Base-by-base conservation (phyloP, 2,329 filamentous ascomycete species). In the Fusarium oligoseptatum region DNA sequence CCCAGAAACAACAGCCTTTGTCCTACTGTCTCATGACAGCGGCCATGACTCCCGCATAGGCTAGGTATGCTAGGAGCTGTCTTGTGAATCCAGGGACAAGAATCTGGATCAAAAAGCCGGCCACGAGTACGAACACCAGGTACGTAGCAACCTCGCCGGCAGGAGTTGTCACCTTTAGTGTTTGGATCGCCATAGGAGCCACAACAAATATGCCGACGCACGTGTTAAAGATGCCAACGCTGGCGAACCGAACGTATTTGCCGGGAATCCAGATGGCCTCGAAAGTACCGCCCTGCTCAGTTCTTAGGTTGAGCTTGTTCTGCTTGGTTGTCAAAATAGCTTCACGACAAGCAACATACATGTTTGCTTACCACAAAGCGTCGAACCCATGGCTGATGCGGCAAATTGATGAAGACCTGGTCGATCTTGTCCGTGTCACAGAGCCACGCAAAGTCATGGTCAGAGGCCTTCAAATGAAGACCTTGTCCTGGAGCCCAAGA, bases 31-130 rank as follows among this genome's bases (percentile, higher is more conserved):
- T 68, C 68, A 72, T 57, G 8, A 71, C 60, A 14, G 70, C 58
- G 2, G 70, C 70, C 55, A 71, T 64, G 3, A 72, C 64, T 8
- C 67, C 66, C 3, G 70, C 68, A n/a, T 71, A 72, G 2, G 70
- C 60, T 17, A 72, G 39, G n/a, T 64, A 71, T 3, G 61, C 68
- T 12, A 72, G 45, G 8, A 72, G 68, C 39, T 71, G 70, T 4
- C 41, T 64, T 3, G 64, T 68, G 36, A 72, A 71, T 1, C 64
- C 64, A 12, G 43, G 56, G 3, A 68, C 37, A 4, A 72, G 50
- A 20, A 12, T 61, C 20, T 68, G 70, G 12, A 72, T 71, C 3
- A 57, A 11, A 15, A 71, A 68, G 6, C 70, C 70, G 1, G 56
- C 58, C 6, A 68, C 29, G 20, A 72, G 22, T 4, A 72, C 68